A percentile compares a stretch with the other conserved stretches of the same genome.
phyloP scores from a whole-genome alignment of 345 rosid genomes.

The Pelargonium nanum region DNA sequence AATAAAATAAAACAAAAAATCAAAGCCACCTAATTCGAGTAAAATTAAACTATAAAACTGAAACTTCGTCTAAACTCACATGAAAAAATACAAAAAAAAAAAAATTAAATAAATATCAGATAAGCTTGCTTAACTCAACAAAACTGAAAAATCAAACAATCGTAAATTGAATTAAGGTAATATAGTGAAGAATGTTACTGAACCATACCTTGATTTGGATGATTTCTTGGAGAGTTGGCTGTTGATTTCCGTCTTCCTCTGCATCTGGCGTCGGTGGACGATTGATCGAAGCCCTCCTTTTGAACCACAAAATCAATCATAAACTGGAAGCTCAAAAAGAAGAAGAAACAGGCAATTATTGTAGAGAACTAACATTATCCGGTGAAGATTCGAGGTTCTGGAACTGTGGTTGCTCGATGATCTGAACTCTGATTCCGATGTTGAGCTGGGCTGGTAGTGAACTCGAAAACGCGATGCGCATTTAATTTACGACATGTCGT shows the following conservation, averaged over 20 bases:
- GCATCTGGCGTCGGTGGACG: constrained; percentile 59
- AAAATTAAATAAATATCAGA: too few species aligned
- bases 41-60: neutral
- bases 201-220: constrained; percentile 45
- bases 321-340: neutral
- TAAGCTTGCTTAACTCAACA: too few species aligned
- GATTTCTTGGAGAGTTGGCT: constrained; percentile 48
- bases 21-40: neutral
- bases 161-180: neutral
- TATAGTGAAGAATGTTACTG: constrained; percentile 3
- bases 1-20: neutral
- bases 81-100: neutral
- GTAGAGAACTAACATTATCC: neutral
- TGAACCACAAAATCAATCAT: neutral
- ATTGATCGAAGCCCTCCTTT: constrained; percentile 56
- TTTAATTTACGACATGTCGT: too few species aligned
- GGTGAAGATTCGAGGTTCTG: neutral
- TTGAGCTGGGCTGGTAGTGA: too few species aligned
- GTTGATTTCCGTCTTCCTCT: constrained; percentile 25
- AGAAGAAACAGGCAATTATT: neutral
- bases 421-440: neutral
- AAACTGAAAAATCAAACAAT: neutral
- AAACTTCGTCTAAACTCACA: neutral
- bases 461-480: too few species aligned
- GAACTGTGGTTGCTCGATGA: neutral